phyloP scores from a whole-genome alignment of 2,329 filamentous ascomycete species.

The Periconia sp. region DNA sequence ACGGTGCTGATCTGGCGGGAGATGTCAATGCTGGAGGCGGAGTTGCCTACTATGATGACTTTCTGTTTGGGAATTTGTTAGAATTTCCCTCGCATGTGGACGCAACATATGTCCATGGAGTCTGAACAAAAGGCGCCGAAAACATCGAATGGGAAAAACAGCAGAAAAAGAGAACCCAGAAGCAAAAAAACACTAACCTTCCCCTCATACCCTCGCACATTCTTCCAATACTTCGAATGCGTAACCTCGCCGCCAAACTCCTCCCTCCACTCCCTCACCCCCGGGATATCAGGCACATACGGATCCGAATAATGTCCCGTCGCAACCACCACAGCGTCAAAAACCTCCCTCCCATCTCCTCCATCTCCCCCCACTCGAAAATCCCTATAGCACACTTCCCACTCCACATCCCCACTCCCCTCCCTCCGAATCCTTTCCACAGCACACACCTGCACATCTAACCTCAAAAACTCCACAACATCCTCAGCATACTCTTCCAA shows the following conservation, averaged over 20 bases:
- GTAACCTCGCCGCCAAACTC: slow-evolving; percentile 36
- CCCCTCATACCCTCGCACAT: slow-evolving; percentile 58
- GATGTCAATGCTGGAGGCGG: slow-evolving; percentile 79
- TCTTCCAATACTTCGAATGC: slow-evolving; percentile 72
- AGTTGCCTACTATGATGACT: slow-evolving; percentile 79
- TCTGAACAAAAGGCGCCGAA: no score
- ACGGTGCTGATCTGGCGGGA: slow-evolving; percentile 68
- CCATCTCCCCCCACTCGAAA: neutral
- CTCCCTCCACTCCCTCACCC: slow-evolving; percentile 38
- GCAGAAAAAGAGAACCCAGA: no score
- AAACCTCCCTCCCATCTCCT: slow-evolving; percentile 46
- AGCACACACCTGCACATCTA: neutral
- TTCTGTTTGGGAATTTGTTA: slow-evolving; percentile 50
- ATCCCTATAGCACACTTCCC: neutral
- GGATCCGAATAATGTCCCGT: slow-evolving; percentile 46
- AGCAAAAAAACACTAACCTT: slow-evolving; percentile 32
- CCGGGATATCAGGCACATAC: slow-evolving; percentile 41
- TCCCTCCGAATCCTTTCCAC: neutral
- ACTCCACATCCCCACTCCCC: neutral
- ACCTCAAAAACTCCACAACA: neutral
- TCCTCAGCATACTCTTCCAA: neutral
- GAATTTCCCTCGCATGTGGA: neutral
- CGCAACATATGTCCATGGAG: no score
- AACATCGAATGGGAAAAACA: no score
- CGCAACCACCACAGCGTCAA: slow-evolving; percentile 49